Evolutionary conservation across 1,284 basidiomycete genomes (phyloP).

Genomic region (Ceratobasidium sp.): DNA sequence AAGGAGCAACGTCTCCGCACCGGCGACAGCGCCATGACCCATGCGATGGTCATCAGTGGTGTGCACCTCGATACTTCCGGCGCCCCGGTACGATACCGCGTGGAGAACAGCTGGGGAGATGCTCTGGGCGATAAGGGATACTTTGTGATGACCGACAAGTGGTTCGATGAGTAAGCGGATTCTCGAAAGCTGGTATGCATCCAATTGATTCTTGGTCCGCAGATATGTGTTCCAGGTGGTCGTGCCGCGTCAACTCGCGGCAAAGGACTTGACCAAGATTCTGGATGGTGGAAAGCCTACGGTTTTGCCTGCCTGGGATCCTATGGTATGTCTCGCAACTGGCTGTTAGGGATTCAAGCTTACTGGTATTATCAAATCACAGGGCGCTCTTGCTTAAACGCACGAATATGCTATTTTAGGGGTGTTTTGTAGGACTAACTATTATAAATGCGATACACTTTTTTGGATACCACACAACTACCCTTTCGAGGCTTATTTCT

Average conservation of each 20-base stretch:
- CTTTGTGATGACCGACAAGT: constrained; percentile 89
- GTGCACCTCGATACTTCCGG: constrained; percentile 85
- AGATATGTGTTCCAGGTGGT: constrained; percentile 90
- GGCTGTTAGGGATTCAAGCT: neutral
- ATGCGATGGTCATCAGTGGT: constrained; percentile 87
- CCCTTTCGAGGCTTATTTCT: too few species aligned
- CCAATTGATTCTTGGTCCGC: constrained; percentile 41
- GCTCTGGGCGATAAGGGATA: constrained; percentile 83
- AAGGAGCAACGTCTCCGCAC: constrained; percentile 87
- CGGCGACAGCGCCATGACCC: constrained; percentile 88
- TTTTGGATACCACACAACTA: neutral
- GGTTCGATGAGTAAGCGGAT: constrained; percentile 85
- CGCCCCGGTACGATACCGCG: constrained; percentile 85
- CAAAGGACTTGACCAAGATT: constrained; percentile 81
- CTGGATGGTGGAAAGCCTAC: constrained; percentile 70
- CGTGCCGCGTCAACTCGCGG: constrained; percentile 78
- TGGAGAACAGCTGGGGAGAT: constrained; percentile 96
- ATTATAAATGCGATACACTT: constrained; percentile 8
- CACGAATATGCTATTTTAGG: neutral
- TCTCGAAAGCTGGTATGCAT: constrained; percentile 44
- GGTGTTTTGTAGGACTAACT: neutral
- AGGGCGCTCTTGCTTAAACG: constrained; percentile 12
- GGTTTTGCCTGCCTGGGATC: constrained; percentile 86
- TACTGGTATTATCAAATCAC: neutral
- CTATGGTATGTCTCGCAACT: constrained; percentile 63